A percentile compares a stretch with the other conserved stretches of the same genome.
phyloP scores from a whole-genome alignment of 2,329 filamentous ascomycete genomes.

The Emericellopsis atlantica region DNA sequence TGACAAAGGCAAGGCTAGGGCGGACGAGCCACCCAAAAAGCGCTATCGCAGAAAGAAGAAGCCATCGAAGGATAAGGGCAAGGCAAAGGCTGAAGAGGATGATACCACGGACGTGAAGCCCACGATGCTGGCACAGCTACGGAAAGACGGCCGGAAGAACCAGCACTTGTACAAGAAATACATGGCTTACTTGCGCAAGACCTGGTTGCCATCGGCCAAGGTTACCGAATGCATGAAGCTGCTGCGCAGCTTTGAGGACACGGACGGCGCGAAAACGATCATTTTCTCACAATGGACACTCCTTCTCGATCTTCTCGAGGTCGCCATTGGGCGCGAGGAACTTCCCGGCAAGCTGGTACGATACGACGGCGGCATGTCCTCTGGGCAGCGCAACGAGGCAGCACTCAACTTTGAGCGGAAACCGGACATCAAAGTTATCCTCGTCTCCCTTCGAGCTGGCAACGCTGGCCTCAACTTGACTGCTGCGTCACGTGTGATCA shows the following conservation, averaged over 20 bases:
- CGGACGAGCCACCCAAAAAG: constrained; percentile 3
- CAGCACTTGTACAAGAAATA: constrained; percentile 55
- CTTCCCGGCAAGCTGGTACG: constrained; percentile 49
- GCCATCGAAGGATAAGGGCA: constrained; percentile 17
- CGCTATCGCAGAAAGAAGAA: constrained; percentile 11
- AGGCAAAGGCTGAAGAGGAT: constrained; percentile 23
- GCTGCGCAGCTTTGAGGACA: constrained; percentile 50
- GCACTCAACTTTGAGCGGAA: constrained; percentile 55
- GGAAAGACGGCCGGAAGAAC: constrained; percentile 53
- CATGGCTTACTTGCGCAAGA: constrained; percentile 51
- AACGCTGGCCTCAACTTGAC: constrained; percentile 78
- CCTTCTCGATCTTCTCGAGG: constrained; percentile 60
- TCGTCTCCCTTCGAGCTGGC: constrained; percentile 72
- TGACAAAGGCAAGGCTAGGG: constrained; percentile 3
- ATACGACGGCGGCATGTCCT: constrained; percentile 72
- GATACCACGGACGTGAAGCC: constrained; percentile 23
- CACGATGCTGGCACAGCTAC: constrained; percentile 50
- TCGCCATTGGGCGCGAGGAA: constrained; percentile 53
- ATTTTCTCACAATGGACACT: constrained; percentile 72
- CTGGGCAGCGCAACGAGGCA: constrained; percentile 53
- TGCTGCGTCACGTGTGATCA: constrained; percentile 72
- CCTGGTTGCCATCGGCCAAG: constrained; percentile 69
- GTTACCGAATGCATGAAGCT: constrained; percentile 68
- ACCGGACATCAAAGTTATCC: constrained; percentile 56
- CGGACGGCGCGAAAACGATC: constrained; percentile 51